Conservation (phyloP, 768 basidiomycete species). For the Lactarius tabidus region DNA sequence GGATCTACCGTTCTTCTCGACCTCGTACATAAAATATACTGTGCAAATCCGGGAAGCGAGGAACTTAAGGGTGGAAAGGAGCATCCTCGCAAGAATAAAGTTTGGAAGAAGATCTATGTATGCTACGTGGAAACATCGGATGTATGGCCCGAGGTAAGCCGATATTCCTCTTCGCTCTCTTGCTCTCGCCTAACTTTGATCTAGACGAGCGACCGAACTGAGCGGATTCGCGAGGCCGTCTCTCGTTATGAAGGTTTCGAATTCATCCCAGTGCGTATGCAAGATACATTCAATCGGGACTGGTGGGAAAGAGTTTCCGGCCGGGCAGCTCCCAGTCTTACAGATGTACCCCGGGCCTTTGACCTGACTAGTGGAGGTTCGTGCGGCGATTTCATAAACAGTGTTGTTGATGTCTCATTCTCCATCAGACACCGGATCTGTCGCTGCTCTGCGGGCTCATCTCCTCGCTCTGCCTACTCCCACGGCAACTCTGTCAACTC, state of each 20-base stretch:
- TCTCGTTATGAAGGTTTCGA: conserved; percentile 48
- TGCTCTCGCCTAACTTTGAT: not conserved
- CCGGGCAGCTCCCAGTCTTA: conserved; percentile 17
- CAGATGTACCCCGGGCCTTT: conserved; percentile 35
- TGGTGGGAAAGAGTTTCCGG: conserved; percentile 61
- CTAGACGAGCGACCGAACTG: conserved; percentile 53
- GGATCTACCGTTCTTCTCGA: conserved; percentile 72
- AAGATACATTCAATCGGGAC: conserved; percentile 64
- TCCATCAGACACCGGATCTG: conserved; percentile 26
- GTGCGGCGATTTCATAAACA: not conserved
- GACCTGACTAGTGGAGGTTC: conserved; percentile 54
- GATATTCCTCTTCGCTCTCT: not conserved
- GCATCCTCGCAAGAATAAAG: conserved; percentile 57
- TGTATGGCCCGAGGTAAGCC: conserved; percentile 57
- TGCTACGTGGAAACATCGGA: conserved; percentile 69
- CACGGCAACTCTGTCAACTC: conserved; percentile 58
- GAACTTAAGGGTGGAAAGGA: conserved; percentile 51
- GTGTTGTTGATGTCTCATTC: conserved; percentile 17
- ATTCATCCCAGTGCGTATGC: conserved; percentile 60
- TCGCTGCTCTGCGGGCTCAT: conserved; percentile 43
- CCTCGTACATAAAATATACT: conserved; percentile 58
- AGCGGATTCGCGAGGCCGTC: conserved; percentile 47
- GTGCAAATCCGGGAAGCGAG: conserved; percentile 33
- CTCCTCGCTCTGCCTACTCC: conserved; percentile 68
- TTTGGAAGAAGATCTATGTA: conserved; percentile 59